Conservation (phyloP, 257 asterid genomes). For the Nyctanthes arbortristis region DNA sequence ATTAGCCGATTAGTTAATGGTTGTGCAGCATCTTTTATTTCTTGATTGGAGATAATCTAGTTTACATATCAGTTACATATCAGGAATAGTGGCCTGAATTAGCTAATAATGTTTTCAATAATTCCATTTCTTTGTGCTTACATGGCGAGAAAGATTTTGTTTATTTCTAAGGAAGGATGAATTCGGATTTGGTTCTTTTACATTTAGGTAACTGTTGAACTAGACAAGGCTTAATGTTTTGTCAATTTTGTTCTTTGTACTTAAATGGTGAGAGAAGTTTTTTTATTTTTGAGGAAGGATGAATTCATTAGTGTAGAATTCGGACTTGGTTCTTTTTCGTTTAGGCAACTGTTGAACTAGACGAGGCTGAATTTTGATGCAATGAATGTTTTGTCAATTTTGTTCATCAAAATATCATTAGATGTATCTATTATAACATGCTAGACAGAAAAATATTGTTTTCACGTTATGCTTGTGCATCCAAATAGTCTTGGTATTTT, state of each 20-base stretch:
- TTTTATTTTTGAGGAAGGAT: too few relatives aligned
- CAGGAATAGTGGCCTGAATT: background rate
- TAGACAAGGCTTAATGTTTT: background rate
- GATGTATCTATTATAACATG: too few relatives aligned
- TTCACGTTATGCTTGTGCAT: too few relatives aligned
- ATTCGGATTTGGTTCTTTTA: background rate
- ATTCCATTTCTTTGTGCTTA: background rate
- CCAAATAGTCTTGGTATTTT: too few relatives aligned
- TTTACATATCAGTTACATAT: too few relatives aligned
- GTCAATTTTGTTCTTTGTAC: constrained; percentile 12
- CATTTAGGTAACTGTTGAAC: background rate
- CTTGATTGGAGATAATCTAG: background rate
- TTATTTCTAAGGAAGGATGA: background rate
- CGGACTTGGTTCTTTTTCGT: too few relatives aligned
- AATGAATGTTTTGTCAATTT: too few relatives aligned
- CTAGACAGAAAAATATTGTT: too few relatives aligned
- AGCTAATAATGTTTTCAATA: background rate
- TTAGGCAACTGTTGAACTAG: too few relatives aligned
- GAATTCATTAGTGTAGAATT: too few relatives aligned
- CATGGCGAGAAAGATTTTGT: background rate
- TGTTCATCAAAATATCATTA: too few relatives aligned
- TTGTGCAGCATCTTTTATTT: background rate
- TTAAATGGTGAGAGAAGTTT: background rate
- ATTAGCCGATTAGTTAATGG: background rate
- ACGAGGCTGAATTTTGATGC: too few relatives aligned